Base-by-base conservation (phyloP, 169 alveolate genomes). In the Prorocentrum cordatum region DNA sequence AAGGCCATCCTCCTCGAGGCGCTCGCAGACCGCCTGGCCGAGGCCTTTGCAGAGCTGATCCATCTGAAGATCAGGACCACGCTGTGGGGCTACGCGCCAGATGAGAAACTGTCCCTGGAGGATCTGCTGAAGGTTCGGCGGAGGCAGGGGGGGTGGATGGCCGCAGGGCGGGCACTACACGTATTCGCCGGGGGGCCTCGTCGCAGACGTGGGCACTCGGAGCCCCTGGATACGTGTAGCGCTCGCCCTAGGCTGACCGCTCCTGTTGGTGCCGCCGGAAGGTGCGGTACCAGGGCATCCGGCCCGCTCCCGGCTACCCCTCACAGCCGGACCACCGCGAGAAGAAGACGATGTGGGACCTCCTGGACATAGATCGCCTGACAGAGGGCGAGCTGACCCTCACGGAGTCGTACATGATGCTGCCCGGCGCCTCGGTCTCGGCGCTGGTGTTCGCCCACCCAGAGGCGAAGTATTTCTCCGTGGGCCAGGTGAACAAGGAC, bases 371-470 rank as follows among this genome's bases (percentile, higher is more conserved):
- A 42, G 16, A 9, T 42, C 54, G 9, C 54, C 71, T 75, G 38
- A 33, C 59, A 0, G 85, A 75, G 35, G 33, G 54, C 71, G 54
- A 75, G 71, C 32, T 75, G 26, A 47, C 50, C 47, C 85, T 75
- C 35, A 75, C 85, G 9, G 85, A 75, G 71, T 50, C 71, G 71
- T 75, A 33, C 85, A 75, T 75, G 85, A 75, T 77, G 87, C 54
- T 77, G 87, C 22, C 35, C 20, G 87, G 87, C 18, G 90, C 90
- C 2, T 62, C 80, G 3, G 90, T 80, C 33, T 80, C 90, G n/a
- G 90, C 90, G 29, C 29, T 80, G 90, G 90, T 80, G n/a, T 80
- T 80, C 35, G 90, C 90, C n/a, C 90, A 80, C 32, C 90, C 90
- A 20, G 80, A 77, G 87, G 87, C 73, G 24, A 77, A 59, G 87